Conservation (phyloP, 2,329 filamentous ascomycete genomes). For the Aspergillus pseudotamarii region DNA sequence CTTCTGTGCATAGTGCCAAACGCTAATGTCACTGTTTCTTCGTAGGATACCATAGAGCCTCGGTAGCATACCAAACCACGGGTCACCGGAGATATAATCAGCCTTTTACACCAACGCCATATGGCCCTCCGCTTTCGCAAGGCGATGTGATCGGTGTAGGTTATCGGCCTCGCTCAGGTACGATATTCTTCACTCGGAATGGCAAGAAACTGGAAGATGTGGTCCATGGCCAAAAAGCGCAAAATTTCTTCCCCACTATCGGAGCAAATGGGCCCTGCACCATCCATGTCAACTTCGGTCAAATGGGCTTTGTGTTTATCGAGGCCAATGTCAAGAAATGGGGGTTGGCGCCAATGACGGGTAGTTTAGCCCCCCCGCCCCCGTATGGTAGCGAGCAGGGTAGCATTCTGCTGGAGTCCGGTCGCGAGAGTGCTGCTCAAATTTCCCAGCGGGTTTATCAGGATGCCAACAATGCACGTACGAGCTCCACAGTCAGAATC, state of each 20-base stretch:
- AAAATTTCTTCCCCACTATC: constrained; percentile 98
- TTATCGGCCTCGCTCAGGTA: constrained; percentile 90
- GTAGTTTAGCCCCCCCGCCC: constrained; percentile 89
- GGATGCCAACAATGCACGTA: constrained; percentile 69
- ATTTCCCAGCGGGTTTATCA: constrained; percentile 46
- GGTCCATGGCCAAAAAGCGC: constrained; percentile 85
- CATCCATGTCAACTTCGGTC: constrained; percentile 96
- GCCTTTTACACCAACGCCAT: constrained; percentile 77
- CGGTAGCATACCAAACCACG: constrained; percentile 85
- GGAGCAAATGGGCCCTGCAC: constrained; percentile 91
- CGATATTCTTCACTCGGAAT: constrained; percentile 97
- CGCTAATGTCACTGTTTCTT: constrained; percentile 17
- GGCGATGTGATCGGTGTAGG: constrained; percentile 96
- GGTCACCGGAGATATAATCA: constrained; percentile 90
- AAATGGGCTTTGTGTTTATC: constrained; percentile 97
- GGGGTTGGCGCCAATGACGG: constrained; percentile 94
- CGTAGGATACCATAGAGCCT: constrained; percentile 86
- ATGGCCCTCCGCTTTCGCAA: constrained; percentile 83
- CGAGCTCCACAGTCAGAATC: constrained; percentile 77
- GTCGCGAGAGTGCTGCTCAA: constrained; percentile 58
- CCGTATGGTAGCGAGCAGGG: constrained; percentile 97
- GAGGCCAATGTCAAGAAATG: constrained; percentile 99
- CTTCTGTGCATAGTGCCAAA: constrained; percentile 2
- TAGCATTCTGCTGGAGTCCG: constrained; percentile 89
- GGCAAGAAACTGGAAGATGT: constrained; percentile 97